Evolutionary conservation across 1,139 yeast genomes (phyloP).

Genomic region (Zygosaccharomyces pseudobailii): DNA sequence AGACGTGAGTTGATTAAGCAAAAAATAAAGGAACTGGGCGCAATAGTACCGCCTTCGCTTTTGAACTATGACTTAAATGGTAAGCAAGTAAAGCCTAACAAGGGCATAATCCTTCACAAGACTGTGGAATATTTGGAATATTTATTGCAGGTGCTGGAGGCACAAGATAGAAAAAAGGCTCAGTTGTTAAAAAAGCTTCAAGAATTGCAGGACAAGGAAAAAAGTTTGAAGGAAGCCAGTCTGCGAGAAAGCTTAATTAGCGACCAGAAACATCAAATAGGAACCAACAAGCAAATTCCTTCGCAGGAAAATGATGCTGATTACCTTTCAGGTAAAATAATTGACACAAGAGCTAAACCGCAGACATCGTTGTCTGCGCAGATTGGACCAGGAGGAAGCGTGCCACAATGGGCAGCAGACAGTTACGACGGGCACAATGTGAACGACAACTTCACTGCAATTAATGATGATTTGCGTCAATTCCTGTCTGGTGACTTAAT

Average conservation of each 20-base stretch:
- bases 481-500: slow-evolving; percentile 30
- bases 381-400: background rate
- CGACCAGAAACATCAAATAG: background rate
- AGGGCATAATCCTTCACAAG: slow-evolving; percentile 60
- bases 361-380: slow-evolving; percentile 1
- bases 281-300: background rate
- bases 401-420: background rate
- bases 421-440: background rate
- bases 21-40: slow-evolving; percentile 66
- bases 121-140: slow-evolving; percentile 66
- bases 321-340: slow-evolving; percentile 18
- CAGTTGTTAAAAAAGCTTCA: slow-evolving; percentile 35
- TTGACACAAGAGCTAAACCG: slow-evolving; percentile 19
- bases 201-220: slow-evolving; percentile 31
- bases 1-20: slow-evolving; percentile 74
- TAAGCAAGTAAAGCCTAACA: slow-evolving; percentile 68
- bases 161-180: slow-evolving; percentile 39
- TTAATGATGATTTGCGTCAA: slow-evolving; percentile 28
- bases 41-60: slow-evolving; percentile 66
- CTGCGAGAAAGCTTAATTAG: background rate
- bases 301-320: background rate
- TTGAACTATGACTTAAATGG: slow-evolving; percentile 48
- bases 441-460: slow-evolving; percentile 5
- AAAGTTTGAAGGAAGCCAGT: background rate
- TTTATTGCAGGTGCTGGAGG: slow-evolving; percentile 41